Percentiles rank a stretch among this genome's conserved stretches.
Evolutionary conservation across 768 basidiomycete species (phyloP).

Genomic region (Amanita inopinata): DNA sequence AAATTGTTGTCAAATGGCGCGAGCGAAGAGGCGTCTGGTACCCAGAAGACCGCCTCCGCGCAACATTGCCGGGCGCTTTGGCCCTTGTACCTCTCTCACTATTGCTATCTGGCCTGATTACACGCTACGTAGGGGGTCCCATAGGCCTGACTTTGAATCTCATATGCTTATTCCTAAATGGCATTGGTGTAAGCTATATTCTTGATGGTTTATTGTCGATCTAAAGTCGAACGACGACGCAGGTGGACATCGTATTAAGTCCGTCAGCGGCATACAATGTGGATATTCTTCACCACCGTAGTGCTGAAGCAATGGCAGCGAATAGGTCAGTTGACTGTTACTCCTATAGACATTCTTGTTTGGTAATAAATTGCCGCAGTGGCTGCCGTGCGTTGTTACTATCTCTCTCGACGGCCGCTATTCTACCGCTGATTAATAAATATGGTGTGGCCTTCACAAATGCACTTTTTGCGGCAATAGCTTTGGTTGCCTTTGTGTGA

Average conservation of each 20-base stretch:
- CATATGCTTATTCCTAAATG: slow-evolving; percentile 51
- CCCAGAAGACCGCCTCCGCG: slow-evolving; percentile 61
- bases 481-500: slow-evolving; percentile 44
- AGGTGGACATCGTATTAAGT: slow-evolving; percentile 50
- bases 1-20: slow-evolving; percentile 36
- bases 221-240: background rate
- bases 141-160: slow-evolving; percentile 42
- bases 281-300: slow-evolving; percentile 49
- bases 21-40: slow-evolving; percentile 46
- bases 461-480: slow-evolving; percentile 32
- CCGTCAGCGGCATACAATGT: slow-evolving; percentile 49
- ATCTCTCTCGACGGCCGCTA: slow-evolving; percentile 30
- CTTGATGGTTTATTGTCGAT: background rate
- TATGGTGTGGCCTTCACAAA: slow-evolving; percentile 45
- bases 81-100: slow-evolving; percentile 46
- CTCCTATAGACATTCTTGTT: background rate
- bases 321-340: slow-evolving; percentile 25
- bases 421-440: slow-evolving; percentile 44
- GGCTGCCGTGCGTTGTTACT: slow-evolving; percentile 37
- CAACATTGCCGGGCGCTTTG: slow-evolving; percentile 33
- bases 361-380: slow-evolving; percentile 20
- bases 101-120: slow-evolving; percentile 38
- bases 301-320: slow-evolving; percentile 57
- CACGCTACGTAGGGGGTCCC: slow-evolving; percentile 36
- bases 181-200: slow-evolving; percentile 52